Conservation (phyloP, 225 moss, liverwort and hornwort genomes). For the Bryoerythrophyllum caledonicum region DNA sequence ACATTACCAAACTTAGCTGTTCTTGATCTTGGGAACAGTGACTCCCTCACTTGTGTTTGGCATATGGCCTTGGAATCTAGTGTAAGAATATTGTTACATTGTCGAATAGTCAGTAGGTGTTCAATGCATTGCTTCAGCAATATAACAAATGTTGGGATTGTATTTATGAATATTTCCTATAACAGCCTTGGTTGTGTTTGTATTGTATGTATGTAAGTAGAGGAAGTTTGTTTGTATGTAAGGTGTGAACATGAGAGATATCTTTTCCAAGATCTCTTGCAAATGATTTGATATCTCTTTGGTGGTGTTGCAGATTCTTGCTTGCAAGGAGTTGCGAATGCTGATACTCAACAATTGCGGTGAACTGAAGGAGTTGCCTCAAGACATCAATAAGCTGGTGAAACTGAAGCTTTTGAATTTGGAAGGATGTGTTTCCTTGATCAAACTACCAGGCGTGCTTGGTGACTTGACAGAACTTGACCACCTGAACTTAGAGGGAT, state of each 20-base stretch:
- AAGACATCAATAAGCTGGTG: background rate
- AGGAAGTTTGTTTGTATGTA: background rate
- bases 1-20: background rate
- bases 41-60: background rate
- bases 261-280: no score
- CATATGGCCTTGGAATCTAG: background rate
- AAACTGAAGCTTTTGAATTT: background rate
- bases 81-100: background rate
- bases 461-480: background rate
- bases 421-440: background rate
- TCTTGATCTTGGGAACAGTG: background rate
- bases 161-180: background rate
- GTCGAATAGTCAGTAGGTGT: background rate
- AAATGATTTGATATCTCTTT: background rate
- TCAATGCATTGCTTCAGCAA: background rate
- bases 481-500: background rate
- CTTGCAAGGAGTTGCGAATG: background rate
- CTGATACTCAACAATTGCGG: background rate
- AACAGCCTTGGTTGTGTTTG: background rate
- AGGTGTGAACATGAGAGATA: background rate
- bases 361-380: background rate
- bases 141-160: background rate
- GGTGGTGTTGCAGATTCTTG: background rate
- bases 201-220: no score
- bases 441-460: background rate